Percentiles rank a stretch among this genome's conserved stretches.
Conservation (phyloP, 495 filamentous ascomycete genomes). For the Penicillium riverlandense region DNA sequence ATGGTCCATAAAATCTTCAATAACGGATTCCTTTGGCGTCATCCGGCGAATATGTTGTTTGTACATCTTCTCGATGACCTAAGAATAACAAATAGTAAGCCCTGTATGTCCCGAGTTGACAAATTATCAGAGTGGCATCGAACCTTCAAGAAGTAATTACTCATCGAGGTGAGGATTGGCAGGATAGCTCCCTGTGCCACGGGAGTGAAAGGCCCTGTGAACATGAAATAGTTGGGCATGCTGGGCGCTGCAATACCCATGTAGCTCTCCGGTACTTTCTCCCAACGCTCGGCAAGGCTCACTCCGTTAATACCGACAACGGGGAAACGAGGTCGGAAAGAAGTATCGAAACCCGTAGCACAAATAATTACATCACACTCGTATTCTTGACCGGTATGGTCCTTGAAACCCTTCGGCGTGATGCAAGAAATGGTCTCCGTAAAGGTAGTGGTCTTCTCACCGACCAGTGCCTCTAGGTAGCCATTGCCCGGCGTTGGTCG, state of each 20-base stretch:
- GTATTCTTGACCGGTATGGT: conserved; percentile 27
- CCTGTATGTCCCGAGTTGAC: too few relatives aligned
- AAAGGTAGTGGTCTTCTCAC: conserved; percentile 28
- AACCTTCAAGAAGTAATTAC: too few relatives aligned
- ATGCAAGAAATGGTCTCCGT: conserved; percentile 23
- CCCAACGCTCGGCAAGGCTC: conserved; percentile 36
- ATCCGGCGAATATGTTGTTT: too few relatives aligned
- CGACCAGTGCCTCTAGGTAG: conserved; percentile 29
- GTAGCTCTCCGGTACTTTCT: conserved; percentile 40
- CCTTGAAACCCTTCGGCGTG: conserved; percentile 26
- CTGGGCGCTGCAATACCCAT: conserved; percentile 44
- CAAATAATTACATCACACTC: conserved; percentile 27
- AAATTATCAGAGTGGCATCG: too few relatives aligned
- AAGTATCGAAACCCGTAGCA: conserved; percentile 45
- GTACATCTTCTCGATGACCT: too few relatives aligned
- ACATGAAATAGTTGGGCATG: conserved; percentile 54
- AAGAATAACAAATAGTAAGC: too few relatives aligned
- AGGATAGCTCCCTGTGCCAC: too few relatives aligned
- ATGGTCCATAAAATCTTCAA: conserved; percentile 31
- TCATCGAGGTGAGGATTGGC: too few relatives aligned
- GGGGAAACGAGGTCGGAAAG: conserved; percentile 36
- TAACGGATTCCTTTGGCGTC: conserved; percentile 10
- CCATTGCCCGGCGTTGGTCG: conserved; percentile 32
- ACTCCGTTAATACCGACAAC: conserved; percentile 34
- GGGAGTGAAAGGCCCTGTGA: conserved; percentile 18